These are phyloP conservation scores for Hypomyces rosellus DNA, from an alignment of 2,329 filamentous ascomycete genomes.

Conservation along the genomic window DNA sequence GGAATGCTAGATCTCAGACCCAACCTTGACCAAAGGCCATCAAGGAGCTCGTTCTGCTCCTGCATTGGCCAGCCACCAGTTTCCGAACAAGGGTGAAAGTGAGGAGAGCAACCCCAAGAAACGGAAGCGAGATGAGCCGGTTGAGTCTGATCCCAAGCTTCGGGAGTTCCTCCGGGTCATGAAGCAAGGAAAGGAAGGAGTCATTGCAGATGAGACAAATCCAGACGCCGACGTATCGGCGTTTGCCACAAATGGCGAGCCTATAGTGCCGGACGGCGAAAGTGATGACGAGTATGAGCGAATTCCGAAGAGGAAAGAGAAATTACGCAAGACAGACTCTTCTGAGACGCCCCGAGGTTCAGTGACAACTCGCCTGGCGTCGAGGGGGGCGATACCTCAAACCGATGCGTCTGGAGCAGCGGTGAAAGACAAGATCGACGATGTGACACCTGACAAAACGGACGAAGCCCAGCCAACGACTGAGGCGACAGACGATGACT, in stretches of 20 bases:
- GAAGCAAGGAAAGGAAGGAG: constrained; percentile 44
- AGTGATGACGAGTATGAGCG: constrained; percentile 73
- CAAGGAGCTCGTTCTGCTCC: constrained; percentile 20
- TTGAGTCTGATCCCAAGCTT: constrained; percentile 68
- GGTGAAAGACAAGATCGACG: constrained; percentile 11
- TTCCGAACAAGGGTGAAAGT: constrained; percentile 14
- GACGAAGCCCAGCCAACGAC: constrained; percentile 22
- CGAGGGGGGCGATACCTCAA: constrained; percentile 10
- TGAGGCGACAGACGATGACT: constrained; percentile 72
- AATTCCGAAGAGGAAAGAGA: constrained; percentile 48
- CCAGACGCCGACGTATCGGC: constrained; percentile 16
- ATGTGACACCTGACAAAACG: constrained; percentile 17
- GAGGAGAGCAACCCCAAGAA: constrained; percentile 49
- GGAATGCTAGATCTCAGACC: constrained; percentile 42
- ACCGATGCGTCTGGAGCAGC: constrained; percentile 4
- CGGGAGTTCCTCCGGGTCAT: constrained; percentile 83
- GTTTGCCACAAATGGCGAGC: constrained; percentile 17
- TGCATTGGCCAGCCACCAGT: constrained; percentile 12
- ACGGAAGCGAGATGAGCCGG: constrained; percentile 56
- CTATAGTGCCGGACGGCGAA: constrained; percentile 46
- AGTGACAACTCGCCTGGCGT: constrained; percentile 4
- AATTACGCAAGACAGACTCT: constrained; percentile 33
- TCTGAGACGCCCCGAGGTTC: constrained; percentile 15
- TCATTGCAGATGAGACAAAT: constrained; percentile 26
- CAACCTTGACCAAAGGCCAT: constrained; percentile 27